phyloP scores from a whole-genome alignment of 2,329 filamentous ascomycete species.

The Fusarium fujikuroi region DNA sequence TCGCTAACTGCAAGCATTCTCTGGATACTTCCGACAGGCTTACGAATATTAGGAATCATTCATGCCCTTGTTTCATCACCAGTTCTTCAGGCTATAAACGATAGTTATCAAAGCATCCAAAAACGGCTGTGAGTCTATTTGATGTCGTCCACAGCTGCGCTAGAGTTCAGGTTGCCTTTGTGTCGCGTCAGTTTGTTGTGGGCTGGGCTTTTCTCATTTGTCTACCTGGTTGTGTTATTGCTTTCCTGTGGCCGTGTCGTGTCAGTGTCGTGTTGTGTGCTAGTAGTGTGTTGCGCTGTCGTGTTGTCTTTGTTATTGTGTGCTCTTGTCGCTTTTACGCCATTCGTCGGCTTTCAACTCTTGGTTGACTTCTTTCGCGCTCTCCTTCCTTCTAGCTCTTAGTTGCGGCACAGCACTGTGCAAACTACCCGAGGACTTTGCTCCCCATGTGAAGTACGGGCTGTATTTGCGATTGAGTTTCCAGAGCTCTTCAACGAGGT shows the following conservation, averaged over 20 bases:
- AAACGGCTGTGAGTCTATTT: not conserved
- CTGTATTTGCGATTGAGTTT: conserved; percentile 18
- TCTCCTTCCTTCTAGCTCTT: conserved; percentile 36
- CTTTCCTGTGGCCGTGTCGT: conserved; percentile 32
- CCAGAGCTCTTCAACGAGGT: conserved; percentile 2
- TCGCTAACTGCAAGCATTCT: conserved; percentile 11
- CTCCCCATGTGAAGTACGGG: not conserved
- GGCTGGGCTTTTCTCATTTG: conserved; percentile 21
- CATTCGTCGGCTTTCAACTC: conserved; percentile 29
- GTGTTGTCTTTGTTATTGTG: conserved; percentile 41
- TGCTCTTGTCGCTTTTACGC: conserved; percentile 33
- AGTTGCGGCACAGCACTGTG: conserved; percentile 43
- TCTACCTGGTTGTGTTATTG: conserved; percentile 33
- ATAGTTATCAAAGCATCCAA: not conserved
- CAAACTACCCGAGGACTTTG: conserved; percentile 34
- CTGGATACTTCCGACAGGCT: conserved; percentile 7
- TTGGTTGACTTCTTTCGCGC: conserved; percentile 24
- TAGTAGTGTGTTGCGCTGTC: conserved; percentile 40
- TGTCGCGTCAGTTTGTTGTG: conserved; percentile 35
- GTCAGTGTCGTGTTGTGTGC: conserved; percentile 39
- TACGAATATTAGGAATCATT: not conserved
- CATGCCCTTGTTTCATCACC: not conserved
- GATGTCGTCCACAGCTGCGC: conserved; percentile 15
- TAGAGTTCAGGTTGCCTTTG: conserved; percentile 19
- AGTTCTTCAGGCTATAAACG: conserved; percentile 2